Evolutionary conservation across 768 basidiomycete species (phyloP), one percentile per base, ranked within the genome.

Genomic region (Pulveroboletus sp.): DNA sequence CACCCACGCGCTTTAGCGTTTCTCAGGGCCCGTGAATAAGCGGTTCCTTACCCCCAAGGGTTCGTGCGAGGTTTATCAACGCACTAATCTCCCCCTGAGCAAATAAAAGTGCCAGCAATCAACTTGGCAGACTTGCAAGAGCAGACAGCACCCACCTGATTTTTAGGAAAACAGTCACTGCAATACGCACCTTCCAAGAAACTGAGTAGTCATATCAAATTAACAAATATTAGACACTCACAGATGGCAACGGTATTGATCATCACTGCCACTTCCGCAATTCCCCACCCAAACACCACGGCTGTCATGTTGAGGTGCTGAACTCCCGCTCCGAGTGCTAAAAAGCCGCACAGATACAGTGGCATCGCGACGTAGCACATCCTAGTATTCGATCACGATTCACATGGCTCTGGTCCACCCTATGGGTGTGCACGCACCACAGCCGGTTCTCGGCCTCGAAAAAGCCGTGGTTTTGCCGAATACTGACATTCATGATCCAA

Each of bases 391-490:
- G 8, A 27, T 24, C 27, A 21, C 37, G 5, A 38, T 12, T 3
- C 11, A 31, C n/a, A 21, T 2, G 2, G 12, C 12, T 18, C n/a
- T 15, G 5, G 5, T 6, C 1, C 2, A 2, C 6, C 3, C 21
- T 15, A 11, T 21, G 5, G 0, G 18, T 30, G 33, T 36, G 6
- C 8, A 65, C 69, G 26, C 36, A 70, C 73, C 73, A 75, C 21
- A 76, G 44, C 12, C 74, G 71, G 52, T 54, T 72, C 61, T 82
- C 80, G 3, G 81, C 75, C 46, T 74, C 72, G 61, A 81, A 81
- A 39, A 82, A 72, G 41, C 80, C 80, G 0, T 63, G 55, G 56
- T 80, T 77, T 30, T 71, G 56, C 17, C 74, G 68, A 54, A 78
- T 75, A 38, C 62, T 68, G 15, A 64, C 24, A 45, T 70, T 67